Percentiles rank a stretch among this genome's conserved stretches.
phyloP scores from a whole-genome alignment of 768 basidiomycete species.

The Trametes maxima region DNA sequence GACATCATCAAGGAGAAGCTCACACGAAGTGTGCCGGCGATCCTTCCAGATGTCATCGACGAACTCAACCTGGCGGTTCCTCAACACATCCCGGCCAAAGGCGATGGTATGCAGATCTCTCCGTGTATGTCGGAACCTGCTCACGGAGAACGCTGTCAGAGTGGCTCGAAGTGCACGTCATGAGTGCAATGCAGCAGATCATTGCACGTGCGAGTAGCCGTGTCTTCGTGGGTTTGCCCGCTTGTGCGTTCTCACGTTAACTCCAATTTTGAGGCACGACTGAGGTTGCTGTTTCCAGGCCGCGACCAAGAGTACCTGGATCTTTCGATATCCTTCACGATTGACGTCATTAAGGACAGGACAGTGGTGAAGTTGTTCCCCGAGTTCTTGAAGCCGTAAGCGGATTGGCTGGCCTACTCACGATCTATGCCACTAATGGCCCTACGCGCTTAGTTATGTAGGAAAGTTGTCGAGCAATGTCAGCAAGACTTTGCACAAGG shows the following conservation, averaged over 20 bases:
- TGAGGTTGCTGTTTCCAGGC: slow-evolving; percentile 24
- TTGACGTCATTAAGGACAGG: slow-evolving; percentile 33
- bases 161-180: slow-evolving; percentile 28
- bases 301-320: slow-evolving; percentile 33
- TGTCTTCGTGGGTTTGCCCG: slow-evolving; percentile 37
- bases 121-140: background rate
- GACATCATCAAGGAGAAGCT: slow-evolving; percentile 30
- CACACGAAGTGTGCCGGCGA: slow-evolving; percentile 27
- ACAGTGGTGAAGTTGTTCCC: slow-evolving; percentile 38
- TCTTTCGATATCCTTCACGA: slow-evolving; percentile 38
- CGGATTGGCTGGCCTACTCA: too few species aligned
- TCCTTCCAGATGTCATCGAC: slow-evolving; percentile 29
- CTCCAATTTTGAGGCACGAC: too few species aligned
- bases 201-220: slow-evolving; percentile 35
- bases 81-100: slow-evolving; percentile 32
- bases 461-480: slow-evolving; percentile 21
- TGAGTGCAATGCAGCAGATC: slow-evolving; percentile 30
- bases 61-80: slow-evolving; percentile 30
- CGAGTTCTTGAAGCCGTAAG: slow-evolving; percentile 37
- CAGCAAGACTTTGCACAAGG: slow-evolving; percentile 10
- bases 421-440: background rate
- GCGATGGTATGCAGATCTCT: slow-evolving; percentile 15
- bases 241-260: slow-evolving; percentile 31
- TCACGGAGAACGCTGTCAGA: slow-evolving; percentile 21
- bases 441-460: slow-evolving; percentile 10